Conservation (phyloP, 306 rosid genomes). For the Sindora glabra region DNA sequence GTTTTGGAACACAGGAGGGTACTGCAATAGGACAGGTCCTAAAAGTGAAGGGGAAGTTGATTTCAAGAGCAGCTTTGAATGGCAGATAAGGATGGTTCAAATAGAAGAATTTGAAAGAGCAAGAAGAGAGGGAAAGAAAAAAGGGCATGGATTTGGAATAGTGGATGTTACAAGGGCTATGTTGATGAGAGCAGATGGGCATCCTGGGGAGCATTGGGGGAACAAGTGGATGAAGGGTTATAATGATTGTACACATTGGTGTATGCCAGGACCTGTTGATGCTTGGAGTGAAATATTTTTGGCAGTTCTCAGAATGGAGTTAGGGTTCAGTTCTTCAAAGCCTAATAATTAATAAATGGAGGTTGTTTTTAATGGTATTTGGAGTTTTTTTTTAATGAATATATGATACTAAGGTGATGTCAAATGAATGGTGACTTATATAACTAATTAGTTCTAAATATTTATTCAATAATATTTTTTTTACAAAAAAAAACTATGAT, state of each 20-base stretch:
- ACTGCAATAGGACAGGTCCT: conserved; percentile 28
- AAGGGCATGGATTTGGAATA: conserved; percentile 29
- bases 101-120: conserved; percentile 52
- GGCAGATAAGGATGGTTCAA: conserved; percentile 52
- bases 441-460: too few species aligned
- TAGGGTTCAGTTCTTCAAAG: too few species aligned
- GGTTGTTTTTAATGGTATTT: too few species aligned
- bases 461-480: too few species aligned
- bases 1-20: conserved; percentile 71
- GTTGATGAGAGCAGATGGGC: conserved; percentile 86
- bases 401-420: too few species aligned
- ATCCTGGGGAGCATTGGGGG: conserved; percentile 70
- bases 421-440: too few species aligned
- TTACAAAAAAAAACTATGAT: too few species aligned
- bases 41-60: not conserved
- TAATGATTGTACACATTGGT: conserved; percentile 96
- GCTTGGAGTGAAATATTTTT: conserved; percentile 64
- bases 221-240: conserved; percentile 80
- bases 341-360: too few species aligned
- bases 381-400: too few species aligned
- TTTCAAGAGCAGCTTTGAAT: conserved; percentile 15
- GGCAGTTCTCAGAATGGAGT: conserved; percentile 34
- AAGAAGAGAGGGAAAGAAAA: conserved; percentile 15
- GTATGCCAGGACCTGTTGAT: conserved; percentile 89
- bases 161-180: conserved; percentile 69